Conservation (phyloP, 352 stramenopile genomes). For the Thalassiosira mediterranea region DNA sequence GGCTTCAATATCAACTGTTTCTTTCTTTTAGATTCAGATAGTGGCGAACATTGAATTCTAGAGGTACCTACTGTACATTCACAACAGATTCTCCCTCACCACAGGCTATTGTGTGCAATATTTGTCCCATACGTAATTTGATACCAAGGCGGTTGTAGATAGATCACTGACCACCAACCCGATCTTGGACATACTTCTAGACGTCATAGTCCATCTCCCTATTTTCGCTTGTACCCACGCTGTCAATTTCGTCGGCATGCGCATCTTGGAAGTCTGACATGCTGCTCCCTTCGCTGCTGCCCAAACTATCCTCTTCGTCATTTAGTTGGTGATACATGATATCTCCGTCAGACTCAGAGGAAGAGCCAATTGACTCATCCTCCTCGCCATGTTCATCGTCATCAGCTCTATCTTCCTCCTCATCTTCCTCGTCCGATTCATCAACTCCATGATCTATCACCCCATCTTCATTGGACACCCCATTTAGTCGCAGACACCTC, state of each 20-base stretch:
- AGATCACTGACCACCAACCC: too few relatives aligned
- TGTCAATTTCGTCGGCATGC: conserved; percentile 17
- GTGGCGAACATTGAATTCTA: neutral
- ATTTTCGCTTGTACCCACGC: conserved; percentile 12
- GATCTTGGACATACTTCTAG: too few relatives aligned
- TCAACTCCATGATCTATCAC: conserved; percentile 49
- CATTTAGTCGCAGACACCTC: conserved; percentile 73
- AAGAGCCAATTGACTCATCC: conserved; percentile 16
- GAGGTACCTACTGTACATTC: conserved; percentile 3
- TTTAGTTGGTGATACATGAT: conserved; percentile 8
- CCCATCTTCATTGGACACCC: conserved; percentile 61
- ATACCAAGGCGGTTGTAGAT: too few relatives aligned
- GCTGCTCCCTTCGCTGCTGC: conserved; percentile 8
- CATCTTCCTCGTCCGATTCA: conserved; percentile 14
- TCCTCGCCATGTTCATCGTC: conserved; percentile 26
- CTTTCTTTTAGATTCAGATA: too few relatives aligned
- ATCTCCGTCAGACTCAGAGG: too few relatives aligned
- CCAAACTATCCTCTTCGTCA: conserved; percentile 11
- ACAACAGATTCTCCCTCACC: neutral
- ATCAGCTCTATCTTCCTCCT: conserved; percentile 23
- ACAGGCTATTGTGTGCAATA: too few relatives aligned
- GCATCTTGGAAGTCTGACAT: conserved; percentile 26
- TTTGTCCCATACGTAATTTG: too few relatives aligned
- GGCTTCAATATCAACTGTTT: neutral
- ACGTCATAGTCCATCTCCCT: conserved; percentile 16